Evolutionary conservation across 352 stramenopile species (phyloP).

Genomic region (Phytophthora citricola): DNA sequence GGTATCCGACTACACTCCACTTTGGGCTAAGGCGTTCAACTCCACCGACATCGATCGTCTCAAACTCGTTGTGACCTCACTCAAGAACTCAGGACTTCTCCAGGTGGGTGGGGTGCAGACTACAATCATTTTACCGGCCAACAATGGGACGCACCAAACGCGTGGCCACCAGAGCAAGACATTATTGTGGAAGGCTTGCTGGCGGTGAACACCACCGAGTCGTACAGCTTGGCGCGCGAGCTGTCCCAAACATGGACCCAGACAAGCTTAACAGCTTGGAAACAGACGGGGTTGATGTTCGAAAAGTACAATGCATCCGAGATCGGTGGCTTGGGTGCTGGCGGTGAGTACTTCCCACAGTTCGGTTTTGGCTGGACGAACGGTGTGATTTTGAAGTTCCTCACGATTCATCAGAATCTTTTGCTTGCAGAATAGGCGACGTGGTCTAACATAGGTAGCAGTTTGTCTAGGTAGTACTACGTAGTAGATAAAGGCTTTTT

Average conservation of each 20-base stretch:
- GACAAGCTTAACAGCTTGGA: slow-evolving; percentile 68
- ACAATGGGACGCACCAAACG: slow-evolving; percentile 90
- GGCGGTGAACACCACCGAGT: slow-evolving; percentile 51
- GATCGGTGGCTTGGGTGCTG: slow-evolving; percentile 67
- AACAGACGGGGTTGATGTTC: slow-evolving; percentile 83
- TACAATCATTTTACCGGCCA: slow-evolving; percentile 76
- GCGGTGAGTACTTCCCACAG: slow-evolving; percentile 90
- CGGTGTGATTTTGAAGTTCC: slow-evolving; percentile 88
- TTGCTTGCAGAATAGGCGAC: slow-evolving; percentile 36
- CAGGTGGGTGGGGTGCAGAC: slow-evolving; percentile 74
- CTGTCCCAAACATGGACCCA: slow-evolving; percentile 71
- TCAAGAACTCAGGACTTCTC: slow-evolving; percentile 66
- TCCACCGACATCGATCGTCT: slow-evolving; percentile 49
- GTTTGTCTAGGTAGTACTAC: neutral
- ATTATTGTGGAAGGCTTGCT: slow-evolving; percentile 85
- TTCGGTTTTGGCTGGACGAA: slow-evolving; percentile 91
- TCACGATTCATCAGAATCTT: slow-evolving; percentile 81
- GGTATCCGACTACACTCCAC: slow-evolving; percentile 75
- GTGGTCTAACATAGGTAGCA: neutral
- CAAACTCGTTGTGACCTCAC: slow-evolving; percentile 49
- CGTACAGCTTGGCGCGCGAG: slow-evolving; percentile 55
- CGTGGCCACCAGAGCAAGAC: slow-evolving; percentile 86
- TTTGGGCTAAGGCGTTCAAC: slow-evolving; percentile 83
- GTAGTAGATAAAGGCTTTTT: too few species aligned
- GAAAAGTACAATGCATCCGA: slow-evolving; percentile 90